Evolutionary conservation across 768 basidiomycete genomes (phyloP).

Genomic region (Rossbeevera mucosa): DNA sequence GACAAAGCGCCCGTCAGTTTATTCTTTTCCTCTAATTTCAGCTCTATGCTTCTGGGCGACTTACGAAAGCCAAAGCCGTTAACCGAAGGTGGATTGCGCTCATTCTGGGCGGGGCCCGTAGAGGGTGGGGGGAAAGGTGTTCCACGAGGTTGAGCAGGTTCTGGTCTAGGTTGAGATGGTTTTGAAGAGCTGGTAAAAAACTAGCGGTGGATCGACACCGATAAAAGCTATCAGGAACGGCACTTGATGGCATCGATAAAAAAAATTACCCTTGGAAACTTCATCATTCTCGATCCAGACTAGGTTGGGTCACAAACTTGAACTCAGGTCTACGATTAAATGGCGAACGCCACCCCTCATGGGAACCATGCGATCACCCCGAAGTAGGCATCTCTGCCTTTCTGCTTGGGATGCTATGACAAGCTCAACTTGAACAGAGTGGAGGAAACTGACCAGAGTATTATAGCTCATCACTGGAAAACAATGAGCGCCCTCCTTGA

Average conservation of each 20-base stretch:
- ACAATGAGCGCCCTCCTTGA: background rate
- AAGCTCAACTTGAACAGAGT: background rate
- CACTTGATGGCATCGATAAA: background rate
- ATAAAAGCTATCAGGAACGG: background rate
- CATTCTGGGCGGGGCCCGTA: background rate
- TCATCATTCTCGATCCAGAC: background rate
- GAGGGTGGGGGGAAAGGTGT: background rate
- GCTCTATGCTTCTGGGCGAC: background rate
- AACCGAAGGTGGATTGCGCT: no score
- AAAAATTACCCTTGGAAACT: background rate
- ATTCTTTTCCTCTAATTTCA: background rate
- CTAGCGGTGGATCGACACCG: background rate
- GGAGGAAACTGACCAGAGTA: background rate
- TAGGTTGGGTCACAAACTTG: background rate
- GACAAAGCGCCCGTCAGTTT: background rate
- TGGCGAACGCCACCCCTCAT: background rate
- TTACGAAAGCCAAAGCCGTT: background rate
- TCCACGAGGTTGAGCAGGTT: background rate
- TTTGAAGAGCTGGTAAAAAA: background rate
- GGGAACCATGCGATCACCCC: background rate
- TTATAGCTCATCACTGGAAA: background rate
- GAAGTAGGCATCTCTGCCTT: background rate
- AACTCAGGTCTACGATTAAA: background rate
- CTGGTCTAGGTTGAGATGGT: background rate
- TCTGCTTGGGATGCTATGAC: background rate